Percentiles rank a stretch among this genome's conserved stretches.
These are phyloP conservation scores for Thuidium tamariscinum DNA, from an alignment of 225 moss, liverwort and hornwort species.

Conservation along the genomic window DNA sequence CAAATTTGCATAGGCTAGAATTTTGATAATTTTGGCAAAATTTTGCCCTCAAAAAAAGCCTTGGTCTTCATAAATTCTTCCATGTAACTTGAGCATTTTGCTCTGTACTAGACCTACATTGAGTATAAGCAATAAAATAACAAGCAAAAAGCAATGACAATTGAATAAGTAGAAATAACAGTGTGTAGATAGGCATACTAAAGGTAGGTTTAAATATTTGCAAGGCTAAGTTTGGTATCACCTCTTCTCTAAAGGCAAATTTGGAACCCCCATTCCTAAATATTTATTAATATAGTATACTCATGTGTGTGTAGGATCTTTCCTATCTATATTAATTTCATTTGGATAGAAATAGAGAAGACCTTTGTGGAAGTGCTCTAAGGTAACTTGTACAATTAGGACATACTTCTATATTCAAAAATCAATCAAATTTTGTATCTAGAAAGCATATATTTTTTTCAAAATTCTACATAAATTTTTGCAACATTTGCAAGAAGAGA, in stretches of 20 bases:
- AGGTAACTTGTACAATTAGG: neutral
- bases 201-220: accelerated
- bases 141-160: neutral
- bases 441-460: neutral
- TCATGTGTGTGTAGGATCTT: accelerated
- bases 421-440: neutral
- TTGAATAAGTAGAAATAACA: neutral
- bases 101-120: accelerated
- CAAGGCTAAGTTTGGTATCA: accelerated
- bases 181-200: neutral
- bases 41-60: too few species aligned
- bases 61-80: neutral
- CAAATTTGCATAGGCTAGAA: too few species aligned
- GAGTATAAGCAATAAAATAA: accelerated
- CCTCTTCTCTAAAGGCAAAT: accelerated
- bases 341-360: accelerated
- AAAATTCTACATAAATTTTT: neutral
- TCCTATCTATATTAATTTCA: neutral
- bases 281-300: neutral
- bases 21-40: too few species aligned
- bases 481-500: accelerated
- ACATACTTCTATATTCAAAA: accelerated
- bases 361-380: accelerated
- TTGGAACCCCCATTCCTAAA: accelerated
- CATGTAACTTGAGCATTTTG: neutral